Conservation (phyloP, 495 filamentous ascomycete species). For the Penicillium salamii region DNA sequence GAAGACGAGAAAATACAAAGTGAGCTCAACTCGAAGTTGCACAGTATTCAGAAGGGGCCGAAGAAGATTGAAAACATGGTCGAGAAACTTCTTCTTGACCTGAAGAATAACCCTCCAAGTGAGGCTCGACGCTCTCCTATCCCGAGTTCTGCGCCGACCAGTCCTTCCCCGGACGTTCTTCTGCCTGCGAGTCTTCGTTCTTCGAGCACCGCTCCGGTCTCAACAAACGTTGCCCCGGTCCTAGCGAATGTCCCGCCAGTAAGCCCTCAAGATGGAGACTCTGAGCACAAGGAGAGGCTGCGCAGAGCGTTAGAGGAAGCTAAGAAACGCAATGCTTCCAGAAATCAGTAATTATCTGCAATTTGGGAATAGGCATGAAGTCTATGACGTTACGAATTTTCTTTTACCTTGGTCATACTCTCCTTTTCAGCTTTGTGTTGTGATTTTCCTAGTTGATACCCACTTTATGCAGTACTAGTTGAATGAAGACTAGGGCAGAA, state of each 20-base stretch:
- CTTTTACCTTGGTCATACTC: constrained; percentile 5
- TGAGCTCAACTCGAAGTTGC: constrained; percentile 45
- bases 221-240: too few species aligned
- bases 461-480: constrained; percentile 8
- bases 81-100: constrained; percentile 26
- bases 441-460: constrained; percentile 8
- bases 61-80: constrained; percentile 31
- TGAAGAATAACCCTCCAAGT: constrained; percentile 28
- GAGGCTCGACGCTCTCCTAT: constrained; percentile 10
- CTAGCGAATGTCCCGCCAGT: constrained; percentile 5
- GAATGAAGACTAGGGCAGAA: constrained; percentile 7
- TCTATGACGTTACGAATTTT: constrained; percentile 25
- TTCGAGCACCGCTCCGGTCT: constrained; percentile 12
- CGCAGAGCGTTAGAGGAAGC: constrained; percentile 48
- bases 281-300: constrained; percentile 43
- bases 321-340: constrained; percentile 49
- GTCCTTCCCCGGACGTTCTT: constrained; percentile 16
- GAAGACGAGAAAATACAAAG: constrained; percentile 48
- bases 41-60: constrained; percentile 45
- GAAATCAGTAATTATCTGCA: constrained; percentile 15
- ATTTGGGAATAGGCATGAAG: background rate
- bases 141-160: constrained; percentile 9
- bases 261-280: constrained; percentile 21
- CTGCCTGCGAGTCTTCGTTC: constrained; percentile 17
- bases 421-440: constrained; percentile 3